These are phyloP conservation scores for Casaregolazyma lundiana DNA, from an alignment of 1,139 yeast species.

Conservation along the genomic window DNA sequence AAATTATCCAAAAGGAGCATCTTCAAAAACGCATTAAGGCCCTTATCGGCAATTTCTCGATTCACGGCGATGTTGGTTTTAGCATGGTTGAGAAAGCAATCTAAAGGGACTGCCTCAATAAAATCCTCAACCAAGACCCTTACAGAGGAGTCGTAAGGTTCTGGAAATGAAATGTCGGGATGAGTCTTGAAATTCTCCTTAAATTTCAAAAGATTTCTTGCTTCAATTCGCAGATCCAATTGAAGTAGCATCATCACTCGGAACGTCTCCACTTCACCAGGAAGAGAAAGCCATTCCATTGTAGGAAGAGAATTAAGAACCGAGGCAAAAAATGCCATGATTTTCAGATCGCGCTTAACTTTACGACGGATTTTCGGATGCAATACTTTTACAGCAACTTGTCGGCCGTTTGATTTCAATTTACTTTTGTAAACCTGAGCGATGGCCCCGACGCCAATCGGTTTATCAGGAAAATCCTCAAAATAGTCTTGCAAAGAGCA, in stretches of 20 bases:
- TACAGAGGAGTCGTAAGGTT: conserved; percentile 68
- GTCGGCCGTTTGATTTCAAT: conserved; percentile 35
- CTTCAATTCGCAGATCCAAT: conserved; percentile 85
- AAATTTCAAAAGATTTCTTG: conserved; percentile 69
- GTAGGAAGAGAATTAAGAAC: conserved; percentile 72
- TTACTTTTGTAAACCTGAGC: conserved; percentile 90
- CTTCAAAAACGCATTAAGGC: conserved; percentile 84
- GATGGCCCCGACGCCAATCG: conserved; percentile 94
- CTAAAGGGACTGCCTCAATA: conserved; percentile 79
- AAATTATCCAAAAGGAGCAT: conserved; percentile 92
- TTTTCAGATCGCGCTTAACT: conserved; percentile 73
- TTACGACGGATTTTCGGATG: conserved; percentile 78
- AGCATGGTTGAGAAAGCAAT: conserved; percentile 43
- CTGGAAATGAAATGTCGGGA: conserved; percentile 71
- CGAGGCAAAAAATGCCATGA: conserved; percentile 77
- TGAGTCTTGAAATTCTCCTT: conserved; percentile 54
- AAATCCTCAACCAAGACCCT: conserved; percentile 82
- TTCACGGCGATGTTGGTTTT: conserved; percentile 39
- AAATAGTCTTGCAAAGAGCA: conserved; percentile 69
- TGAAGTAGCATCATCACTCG: conserved; percentile 81
- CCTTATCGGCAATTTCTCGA: conserved; percentile 76
- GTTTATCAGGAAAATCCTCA: conserved; percentile 68
- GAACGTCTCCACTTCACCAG: conserved; percentile 90
- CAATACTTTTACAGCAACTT: conserved; percentile 77
- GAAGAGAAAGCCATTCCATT: conserved; percentile 95